Conservation (phyloP, 179 eudicot genomes). For the Silene vulgaris region DNA sequence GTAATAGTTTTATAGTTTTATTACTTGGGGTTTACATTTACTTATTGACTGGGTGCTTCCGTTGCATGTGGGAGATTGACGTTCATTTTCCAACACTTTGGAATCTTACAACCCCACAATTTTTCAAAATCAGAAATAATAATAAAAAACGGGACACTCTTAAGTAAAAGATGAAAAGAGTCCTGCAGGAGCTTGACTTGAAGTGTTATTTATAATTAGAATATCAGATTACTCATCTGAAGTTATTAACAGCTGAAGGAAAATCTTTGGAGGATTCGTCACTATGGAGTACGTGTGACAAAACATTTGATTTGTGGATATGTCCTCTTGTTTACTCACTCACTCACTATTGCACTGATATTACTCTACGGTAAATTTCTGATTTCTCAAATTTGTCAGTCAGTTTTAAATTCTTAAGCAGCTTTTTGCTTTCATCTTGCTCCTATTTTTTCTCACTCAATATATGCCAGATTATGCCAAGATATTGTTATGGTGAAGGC, state of each 20-base stretch:
- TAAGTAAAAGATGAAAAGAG: background rate
- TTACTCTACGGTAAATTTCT: conserved; percentile 57
- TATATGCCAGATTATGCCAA: conserved; percentile 70
- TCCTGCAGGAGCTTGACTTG: background rate
- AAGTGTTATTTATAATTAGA: background rate
- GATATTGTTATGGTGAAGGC: conserved; percentile 80
- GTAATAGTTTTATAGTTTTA: background rate
- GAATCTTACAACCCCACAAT: background rate
- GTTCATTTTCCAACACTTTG: background rate
- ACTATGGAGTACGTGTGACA: conserved; percentile 65
- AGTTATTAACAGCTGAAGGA: conserved; percentile 54
- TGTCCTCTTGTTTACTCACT: conserved; percentile 81
- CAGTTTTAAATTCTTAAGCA: background rate
- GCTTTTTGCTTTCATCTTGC: conserved; percentile 5
- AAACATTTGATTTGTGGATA: conserved; percentile 83
- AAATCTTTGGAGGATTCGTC: conserved; percentile 65
- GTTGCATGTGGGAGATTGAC: background rate
- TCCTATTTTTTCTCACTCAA: conserved; percentile 5
- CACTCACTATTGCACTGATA: conserved; percentile 68
- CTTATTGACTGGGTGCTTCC: background rate
- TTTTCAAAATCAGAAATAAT: background rate
- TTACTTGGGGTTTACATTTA: background rate
- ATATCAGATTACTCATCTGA: conserved; percentile 13
- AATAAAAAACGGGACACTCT: background rate
- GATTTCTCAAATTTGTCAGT: background rate